A percentile compares a stretch with the other conserved stretches of the same genome.
Evolutionary conservation across 306 rosid genomes (phyloP).

Genomic region (Begonia fuchsioides): DNA sequence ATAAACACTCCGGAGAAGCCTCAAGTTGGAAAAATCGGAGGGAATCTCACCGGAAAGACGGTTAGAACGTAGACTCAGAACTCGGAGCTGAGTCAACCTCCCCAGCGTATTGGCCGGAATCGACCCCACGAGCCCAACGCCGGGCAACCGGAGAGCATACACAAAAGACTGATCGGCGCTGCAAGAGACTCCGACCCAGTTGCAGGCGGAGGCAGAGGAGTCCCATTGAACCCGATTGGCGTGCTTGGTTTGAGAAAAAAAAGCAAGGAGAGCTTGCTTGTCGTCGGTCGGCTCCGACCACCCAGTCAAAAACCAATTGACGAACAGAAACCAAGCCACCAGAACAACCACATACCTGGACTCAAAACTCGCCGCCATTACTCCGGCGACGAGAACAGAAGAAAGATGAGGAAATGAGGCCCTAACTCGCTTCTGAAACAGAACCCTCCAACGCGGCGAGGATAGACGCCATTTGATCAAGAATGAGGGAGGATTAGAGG

Average conservation of each 20-base stretch:
- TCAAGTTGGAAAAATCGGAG: conserved; percentile 58
- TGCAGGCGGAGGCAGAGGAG: conserved; percentile 59
- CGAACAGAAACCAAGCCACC: conserved; percentile 1
- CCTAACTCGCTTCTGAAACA: no score
- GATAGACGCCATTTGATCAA: no score
- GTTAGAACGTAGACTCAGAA: conserved; percentile 78
- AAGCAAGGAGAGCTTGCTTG: conserved; percentile 79
- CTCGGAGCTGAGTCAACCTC: conserved; percentile 39
- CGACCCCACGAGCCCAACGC: conserved; percentile 59
- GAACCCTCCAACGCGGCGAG: no score
- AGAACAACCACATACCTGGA: neutral
- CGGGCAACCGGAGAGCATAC: conserved; percentile 53
- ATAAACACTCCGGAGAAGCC: conserved; percentile 49
- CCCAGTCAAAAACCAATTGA: conserved; percentile 18
- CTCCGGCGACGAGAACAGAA: conserved; percentile 1
- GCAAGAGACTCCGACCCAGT: conserved; percentile 71
- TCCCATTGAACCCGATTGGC: conserved; percentile 52
- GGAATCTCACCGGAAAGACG: conserved; percentile 59
- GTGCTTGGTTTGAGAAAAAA: conserved; percentile 46
- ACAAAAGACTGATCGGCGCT: conserved; percentile 36
- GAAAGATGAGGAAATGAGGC: neutral
- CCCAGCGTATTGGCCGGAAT: conserved; percentile 60
- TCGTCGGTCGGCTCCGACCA: conserved; percentile 67
- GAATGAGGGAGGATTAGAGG: no score
- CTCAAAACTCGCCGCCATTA: conserved; percentile 23